Evolutionary conservation across 768 basidiomycete genomes (phyloP).

Genomic region (Boletus pseudopeckii): DNA sequence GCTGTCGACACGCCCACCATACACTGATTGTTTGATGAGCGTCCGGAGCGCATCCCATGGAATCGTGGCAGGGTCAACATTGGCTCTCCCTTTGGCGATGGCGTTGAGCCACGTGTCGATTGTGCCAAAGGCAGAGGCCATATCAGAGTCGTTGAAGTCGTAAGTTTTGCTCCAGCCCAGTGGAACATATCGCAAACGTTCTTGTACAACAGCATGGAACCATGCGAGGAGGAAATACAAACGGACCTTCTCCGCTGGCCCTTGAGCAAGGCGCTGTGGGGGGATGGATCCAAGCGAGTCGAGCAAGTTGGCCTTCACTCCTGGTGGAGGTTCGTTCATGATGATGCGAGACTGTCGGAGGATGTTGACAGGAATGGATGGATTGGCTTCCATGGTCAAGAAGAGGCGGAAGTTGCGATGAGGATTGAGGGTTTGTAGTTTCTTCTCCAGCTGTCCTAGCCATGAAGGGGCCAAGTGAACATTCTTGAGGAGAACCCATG

Average conservation of each 20-base stretch:
- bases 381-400: conserved; percentile 97
- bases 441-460: conserved; percentile 96
- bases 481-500: conserved; percentile 97
- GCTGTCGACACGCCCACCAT: conserved; percentile 91
- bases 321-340: conserved; percentile 99
- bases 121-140: conserved; percentile 86
- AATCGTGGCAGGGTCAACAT: conserved; percentile 86
- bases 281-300: conserved; percentile 81
- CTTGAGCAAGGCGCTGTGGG: conserved; percentile 68
- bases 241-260: conserved; percentile 89
- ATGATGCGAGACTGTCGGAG: conserved; percentile 92
- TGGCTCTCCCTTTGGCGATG: conserved; percentile 82
- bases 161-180: conserved; percentile 96
- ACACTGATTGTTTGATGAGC: conserved; percentile 93
- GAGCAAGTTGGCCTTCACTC: conserved; percentile 92
- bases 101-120: conserved; percentile 87
- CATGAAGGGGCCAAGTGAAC: conserved; percentile 94
- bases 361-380: conserved; percentile 93
- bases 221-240: conserved; percentile 96
- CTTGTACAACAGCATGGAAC: conserved; percentile 99
- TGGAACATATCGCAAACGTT: conserved; percentile 92
- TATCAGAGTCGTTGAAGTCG: conserved; percentile 99
- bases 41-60: conserved; percentile 96
- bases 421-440: conserved; percentile 86
- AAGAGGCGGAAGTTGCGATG: conserved; percentile 93